Base-by-base conservation (phyloP, 148 eudicot species). In the Heliamphora exappendiculata region DNA sequence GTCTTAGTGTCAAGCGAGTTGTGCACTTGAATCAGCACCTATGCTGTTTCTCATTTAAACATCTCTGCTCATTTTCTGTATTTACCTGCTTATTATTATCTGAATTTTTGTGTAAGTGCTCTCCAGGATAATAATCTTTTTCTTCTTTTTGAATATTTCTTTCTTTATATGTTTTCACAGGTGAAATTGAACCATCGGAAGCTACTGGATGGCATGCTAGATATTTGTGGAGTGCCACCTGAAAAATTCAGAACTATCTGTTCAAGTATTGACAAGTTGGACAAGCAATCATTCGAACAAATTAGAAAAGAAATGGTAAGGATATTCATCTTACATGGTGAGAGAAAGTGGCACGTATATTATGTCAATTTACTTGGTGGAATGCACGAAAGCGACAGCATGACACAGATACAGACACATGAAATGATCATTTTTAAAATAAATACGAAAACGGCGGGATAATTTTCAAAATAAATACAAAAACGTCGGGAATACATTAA, bases 181-280 rank as follows among this genome's bases (percentile, higher is more conserved):
- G 87, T 96, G 62, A 96, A 96, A 79, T 79, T 96, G 79, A 96
- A 91, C 82, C 99, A 96, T 83, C 85, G 99, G 71, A 96, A 93
- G 85, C 80, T 96, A 77, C 81, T 96, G 42, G 99, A 96, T 83
- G 99, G 97, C 53, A 93, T 96, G 97, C 58, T 96, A 80, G 93
- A 91, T 58, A 85, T 96, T 65, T 93, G 98, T 84, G 98, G 98
- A 70, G 99, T 96, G 78, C 93, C 99, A 70, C 79, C 90, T 49
- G 89, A 87, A 76, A 96, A 96, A 77, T 96, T 93, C 55, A 90
- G 97, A 80, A 91, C 99, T 58, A 93, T 93, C 53, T 93, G 99
- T 80, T 96, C 99, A 60, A 96, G 98, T 68, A 91, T 96, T 80
- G 99, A 96, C 92, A 93, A 96, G 87, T 78, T 96, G 75, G 99